Evolutionary conservation across 2,329 filamentous ascomycete species (phyloP), one percentile per base, ranked within the genome.

Genomic region (Beauveria sp.): DNA sequence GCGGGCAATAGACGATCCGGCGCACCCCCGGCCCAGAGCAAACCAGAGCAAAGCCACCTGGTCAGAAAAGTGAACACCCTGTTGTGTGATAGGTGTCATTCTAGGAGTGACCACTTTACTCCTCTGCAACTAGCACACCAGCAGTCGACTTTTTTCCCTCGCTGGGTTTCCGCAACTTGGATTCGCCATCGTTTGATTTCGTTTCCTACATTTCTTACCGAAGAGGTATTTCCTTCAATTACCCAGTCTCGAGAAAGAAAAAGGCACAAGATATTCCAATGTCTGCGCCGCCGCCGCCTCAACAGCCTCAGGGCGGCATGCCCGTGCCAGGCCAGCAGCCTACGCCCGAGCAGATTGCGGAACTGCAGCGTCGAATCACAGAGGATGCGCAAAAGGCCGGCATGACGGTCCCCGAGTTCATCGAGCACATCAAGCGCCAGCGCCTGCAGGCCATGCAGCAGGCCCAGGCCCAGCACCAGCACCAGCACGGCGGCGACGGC

Each of bases 361-460:
- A 83, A 61, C 95, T 97, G 82, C 90, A 96, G 74, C 85, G 87
- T 68, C 89, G 95, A 75, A 79, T 97, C 50, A 88, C 88, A 54
- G 83, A 85, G 56, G 93, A 97, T 75, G 93, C 93, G 54, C 82
- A 89, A 70, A 92, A 89, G 76, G 85, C 88, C 65, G 93, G 93
- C 73, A 87, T 98, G 83, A 86, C 88, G 7, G 88, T 95, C 1
- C 91, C 88, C 50, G 82, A 96, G 75, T 96, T 96, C 72, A 84
- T 96, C 70, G 86, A 88, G 71, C 83, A 85, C 64, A 78, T 88
- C 69, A 85, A 84, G 73, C 79, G 77, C 67, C 83, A 86, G 69
- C 73, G 73, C 67, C 78, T 82, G 67, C 78, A 79, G 51, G 77
- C 75, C 65, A 79, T 77, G 62, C 74, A 82, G 60, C 74, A 77